Evolutionary conservation across 495 filamentous ascomycete genomes (phyloP).

Genomic region (Tuber borchii): DNA sequence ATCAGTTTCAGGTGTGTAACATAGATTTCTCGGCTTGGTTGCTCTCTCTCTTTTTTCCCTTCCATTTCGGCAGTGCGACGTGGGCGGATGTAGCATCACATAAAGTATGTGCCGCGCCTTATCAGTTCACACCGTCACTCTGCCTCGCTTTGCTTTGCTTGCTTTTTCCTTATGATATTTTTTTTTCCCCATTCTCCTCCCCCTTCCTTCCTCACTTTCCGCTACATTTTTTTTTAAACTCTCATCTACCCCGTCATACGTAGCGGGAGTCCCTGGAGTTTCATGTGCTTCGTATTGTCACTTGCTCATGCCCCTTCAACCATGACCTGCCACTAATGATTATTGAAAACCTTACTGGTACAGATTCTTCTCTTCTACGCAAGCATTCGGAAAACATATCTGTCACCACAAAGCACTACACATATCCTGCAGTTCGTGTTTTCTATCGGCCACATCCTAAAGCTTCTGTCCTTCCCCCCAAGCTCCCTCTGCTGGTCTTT

Average conservation of each 20-base stretch:
- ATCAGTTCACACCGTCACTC: slow-evolving; percentile 7
- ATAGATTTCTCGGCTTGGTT: slow-evolving; percentile 26
- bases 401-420: slow-evolving; percentile 62
- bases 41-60: slow-evolving; percentile 18
- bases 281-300: slow-evolving; percentile 2
- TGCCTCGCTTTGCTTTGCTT: neutral
- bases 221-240: slow-evolving; percentile 5
- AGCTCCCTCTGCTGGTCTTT: slow-evolving; percentile 81
- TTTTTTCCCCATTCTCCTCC: neutral
- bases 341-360: slow-evolving; percentile 38
- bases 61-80: slow-evolving; percentile 10
- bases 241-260: slow-evolving; percentile 10
- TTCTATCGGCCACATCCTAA: slow-evolving; percentile 80
- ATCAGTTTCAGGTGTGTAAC: slow-evolving; percentile 36
- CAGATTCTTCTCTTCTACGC: slow-evolving; percentile 69
- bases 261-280: slow-evolving; percentile 17
- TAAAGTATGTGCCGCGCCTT: slow-evolving; percentile 29
- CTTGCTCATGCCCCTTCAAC: neutral
- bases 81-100: slow-evolving; percentile 9
- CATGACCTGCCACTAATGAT: slow-evolving; percentile 19
- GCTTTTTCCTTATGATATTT: neutral
- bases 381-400: slow-evolving; percentile 66
- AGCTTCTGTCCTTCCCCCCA: slow-evolving; percentile 64
- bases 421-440: slow-evolving; percentile 70
- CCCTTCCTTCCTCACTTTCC: slow-evolving; percentile 9